Base-by-base conservation (phyloP, 352 stramenopile genomes). In the Phytopythium vexans region DNA sequence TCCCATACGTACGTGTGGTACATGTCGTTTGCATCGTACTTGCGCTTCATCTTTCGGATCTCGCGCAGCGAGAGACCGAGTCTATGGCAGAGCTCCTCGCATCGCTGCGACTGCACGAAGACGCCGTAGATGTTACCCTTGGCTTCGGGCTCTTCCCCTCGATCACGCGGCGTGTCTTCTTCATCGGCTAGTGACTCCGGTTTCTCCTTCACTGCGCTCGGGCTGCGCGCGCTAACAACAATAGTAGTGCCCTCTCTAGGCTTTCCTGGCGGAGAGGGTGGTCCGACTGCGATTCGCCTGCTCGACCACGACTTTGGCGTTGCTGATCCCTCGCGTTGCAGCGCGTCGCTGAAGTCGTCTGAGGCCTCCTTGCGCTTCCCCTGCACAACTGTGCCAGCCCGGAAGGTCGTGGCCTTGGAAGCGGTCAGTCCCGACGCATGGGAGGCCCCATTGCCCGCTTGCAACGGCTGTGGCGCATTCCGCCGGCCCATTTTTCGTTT, bases 1-100 rank as follows among this genome's bases (percentile, higher is more conserved):
- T 27, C 21, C 21, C 21, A 27, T 27, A 74, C 77, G 58, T 75
- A 89, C 76, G 70, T 82, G 54, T 78, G 70, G 54, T 82, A 89
- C 77, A 89, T 88, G 55, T 88, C 77, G 68, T 88, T 89, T 34
- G 67, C 68, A 47, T 88, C 70, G 41, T 81, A 87, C 41, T 82
- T 85, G 47, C 69, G 74, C 60, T 89, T 89, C 62, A 89, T 80
- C 49, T 70, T 74, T 9, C 79, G 72, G 43, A 88, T 81, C 46
- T 89, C 66, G 8, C 58, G 58, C 46, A 79, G 62, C 39, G 70
- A 79, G 33, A 88, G 68, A 0, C 74, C 72, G 33, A 88, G 56
- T 0, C 61, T 56, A 6, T 58, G 67, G 47, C 79, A 89, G 3
- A 86, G 31, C 21, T 72, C 62, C 54, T 89, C 79, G 21, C 74